These are phyloP conservation scores for Tetracladium maxilliforme DNA, from an alignment of 2,329 filamentous ascomycete genomes.

Conservation along the genomic window DNA sequence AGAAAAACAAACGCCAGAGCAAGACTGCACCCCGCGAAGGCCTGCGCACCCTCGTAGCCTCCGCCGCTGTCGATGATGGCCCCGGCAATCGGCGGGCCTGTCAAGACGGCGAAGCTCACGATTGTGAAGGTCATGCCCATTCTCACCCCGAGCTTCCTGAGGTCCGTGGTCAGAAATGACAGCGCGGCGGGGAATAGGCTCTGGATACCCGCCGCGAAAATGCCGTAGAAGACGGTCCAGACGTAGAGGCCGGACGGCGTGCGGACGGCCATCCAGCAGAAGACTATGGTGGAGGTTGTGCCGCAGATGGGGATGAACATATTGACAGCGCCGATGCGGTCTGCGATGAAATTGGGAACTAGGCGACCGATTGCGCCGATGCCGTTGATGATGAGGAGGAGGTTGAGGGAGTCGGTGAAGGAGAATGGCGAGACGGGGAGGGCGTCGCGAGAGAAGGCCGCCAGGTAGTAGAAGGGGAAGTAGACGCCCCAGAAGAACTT, in stretches of 20 bases:
- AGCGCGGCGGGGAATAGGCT: constrained; percentile 32
- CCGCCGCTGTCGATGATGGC: constrained; percentile 8
- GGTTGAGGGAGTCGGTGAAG: constrained; percentile 23
- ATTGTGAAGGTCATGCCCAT: constrained; percentile 46
- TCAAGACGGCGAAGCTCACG: constrained; percentile 20
- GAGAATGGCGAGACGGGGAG: constrained; percentile 17
- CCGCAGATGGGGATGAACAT: constrained; percentile 27
- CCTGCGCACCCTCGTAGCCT: no score
- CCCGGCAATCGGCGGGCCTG: constrained; percentile 12
- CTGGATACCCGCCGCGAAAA: constrained; percentile 30
- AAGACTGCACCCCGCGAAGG: no score
- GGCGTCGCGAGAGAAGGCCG: constrained; percentile 20
- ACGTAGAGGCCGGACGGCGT: constrained; percentile 23
- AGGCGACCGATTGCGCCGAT: constrained; percentile 30
- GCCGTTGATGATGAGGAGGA: constrained; percentile 36
- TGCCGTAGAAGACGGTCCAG: constrained; percentile 32
- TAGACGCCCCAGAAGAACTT: constrained; percentile 22
- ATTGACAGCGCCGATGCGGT: constrained; percentile 34
- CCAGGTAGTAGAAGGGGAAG: constrained; percentile 16
- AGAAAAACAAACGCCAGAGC: no score
- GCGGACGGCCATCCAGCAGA: constrained; percentile 30
- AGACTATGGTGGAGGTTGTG: constrained; percentile 14
- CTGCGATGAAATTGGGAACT: constrained; percentile 27
- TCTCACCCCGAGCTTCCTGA: constrained; percentile 33
- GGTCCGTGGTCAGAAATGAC: constrained; percentile 31